Percentiles rank a stretch among this genome's conserved stretches.
phyloP scores from a whole-genome alignment of 192 early-diverging fungal genomes.

The Coemansia sp. region DNA sequence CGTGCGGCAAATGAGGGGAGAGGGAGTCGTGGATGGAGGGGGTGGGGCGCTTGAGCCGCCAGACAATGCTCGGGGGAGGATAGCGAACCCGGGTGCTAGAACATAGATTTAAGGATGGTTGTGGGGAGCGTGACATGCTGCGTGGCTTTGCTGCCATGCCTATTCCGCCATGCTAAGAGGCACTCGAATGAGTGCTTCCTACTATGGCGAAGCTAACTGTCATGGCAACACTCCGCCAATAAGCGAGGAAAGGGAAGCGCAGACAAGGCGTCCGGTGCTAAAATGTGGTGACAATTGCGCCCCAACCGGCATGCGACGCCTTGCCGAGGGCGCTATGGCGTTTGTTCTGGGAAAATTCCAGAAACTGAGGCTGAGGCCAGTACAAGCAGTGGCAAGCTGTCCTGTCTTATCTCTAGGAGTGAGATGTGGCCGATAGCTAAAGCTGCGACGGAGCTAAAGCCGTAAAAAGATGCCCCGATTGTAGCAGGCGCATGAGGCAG shows the following conservation, averaged over 20 bases:
- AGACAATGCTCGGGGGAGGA: conserved; percentile 12
- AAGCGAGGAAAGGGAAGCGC: neutral
- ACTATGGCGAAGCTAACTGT: neutral
- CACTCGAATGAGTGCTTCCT: neutral
- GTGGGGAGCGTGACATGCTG: conserved; percentile 19
- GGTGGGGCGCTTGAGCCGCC: neutral
- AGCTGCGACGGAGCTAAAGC: neutral
- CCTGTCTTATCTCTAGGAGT: neutral
- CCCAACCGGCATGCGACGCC: conserved; percentile 1
- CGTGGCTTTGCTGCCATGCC: conserved; percentile 35
- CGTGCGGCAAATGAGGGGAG: neutral
- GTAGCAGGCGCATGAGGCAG: neutral
- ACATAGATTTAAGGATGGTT: conserved; percentile 3
- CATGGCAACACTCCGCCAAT: neutral
- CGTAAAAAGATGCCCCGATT: neutral
- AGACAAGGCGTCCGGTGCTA: neutral
- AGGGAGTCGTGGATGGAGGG: neutral
- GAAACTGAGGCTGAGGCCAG: conserved; percentile 3
- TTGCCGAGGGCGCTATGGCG: neutral
- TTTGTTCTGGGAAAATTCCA: neutral
- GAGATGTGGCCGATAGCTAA: neutral
- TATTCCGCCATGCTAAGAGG: conserved; percentile 8
- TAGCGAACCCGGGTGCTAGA: conserved; percentile 1
- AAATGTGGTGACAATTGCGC: neutral
- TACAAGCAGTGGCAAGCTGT: neutral